phyloP scores from a whole-genome alignment of 192 early-diverging fungal species.

The Entomortierella chlamydospora region DNA sequence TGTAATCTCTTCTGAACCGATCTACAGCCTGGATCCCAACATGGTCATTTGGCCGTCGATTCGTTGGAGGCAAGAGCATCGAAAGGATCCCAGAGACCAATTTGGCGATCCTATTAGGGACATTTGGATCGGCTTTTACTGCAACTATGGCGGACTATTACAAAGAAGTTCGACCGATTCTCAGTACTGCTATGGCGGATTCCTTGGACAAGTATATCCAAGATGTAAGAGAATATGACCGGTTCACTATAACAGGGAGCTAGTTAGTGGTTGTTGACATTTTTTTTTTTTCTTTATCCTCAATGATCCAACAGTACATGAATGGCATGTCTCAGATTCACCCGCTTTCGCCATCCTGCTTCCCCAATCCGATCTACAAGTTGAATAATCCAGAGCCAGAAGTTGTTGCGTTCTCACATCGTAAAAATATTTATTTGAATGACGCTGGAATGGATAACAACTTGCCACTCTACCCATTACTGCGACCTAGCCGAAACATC shows the following conservation, averaged over 20 bases:
- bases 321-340: slow-evolving; percentile 65
- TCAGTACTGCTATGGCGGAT: slow-evolving; percentile 48
- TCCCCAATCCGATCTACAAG: slow-evolving; percentile 77
- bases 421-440: slow-evolving; percentile 65
- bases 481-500: slow-evolving; percentile 71
- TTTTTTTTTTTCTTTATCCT: no score
- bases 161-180: slow-evolving; percentile 56
- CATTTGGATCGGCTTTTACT: slow-evolving; percentile 61
- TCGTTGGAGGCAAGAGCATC: slow-evolving; percentile 70
- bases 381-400: slow-evolving; percentile 49
- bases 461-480: slow-evolving; percentile 78
- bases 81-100: slow-evolving; percentile 74
- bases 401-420: slow-evolving; percentile 28
- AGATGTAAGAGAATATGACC: slow-evolving; percentile 17
- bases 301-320: slow-evolving; percentile 50
- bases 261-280: background rate
- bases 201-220: slow-evolving; percentile 55
- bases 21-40: slow-evolving; percentile 78
- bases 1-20: no score
- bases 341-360: slow-evolving; percentile 73
- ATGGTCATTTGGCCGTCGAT: slow-evolving; percentile 82
- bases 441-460: slow-evolving; percentile 89
- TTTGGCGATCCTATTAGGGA: slow-evolving; percentile 74
- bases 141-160: slow-evolving; percentile 65
- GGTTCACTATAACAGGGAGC: background rate